Evolutionary conservation across 306 rosid genomes (phyloP), one percentile per base, ranked within the genome.

Genomic region (Potentilla sterilis): DNA sequence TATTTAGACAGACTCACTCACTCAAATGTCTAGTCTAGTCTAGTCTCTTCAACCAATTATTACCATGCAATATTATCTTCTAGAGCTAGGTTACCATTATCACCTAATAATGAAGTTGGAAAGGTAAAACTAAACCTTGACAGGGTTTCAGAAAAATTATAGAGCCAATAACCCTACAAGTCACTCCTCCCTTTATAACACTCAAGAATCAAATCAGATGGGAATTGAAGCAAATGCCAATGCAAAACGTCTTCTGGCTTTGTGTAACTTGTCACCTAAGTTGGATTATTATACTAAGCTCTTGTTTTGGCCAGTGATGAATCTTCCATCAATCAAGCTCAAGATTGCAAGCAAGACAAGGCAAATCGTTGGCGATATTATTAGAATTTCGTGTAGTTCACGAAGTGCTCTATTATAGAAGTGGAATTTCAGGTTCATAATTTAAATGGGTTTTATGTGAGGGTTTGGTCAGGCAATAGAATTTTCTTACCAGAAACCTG

Each of bases 261-360:
- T 19, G 28, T 38, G 70, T 19, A 40, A 65, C 32, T 16, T 52
- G 41, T 3, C 4, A 38, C 12, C 13, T 1, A 54, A 54, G 43
- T 15, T 3, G 7, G 58, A 54, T 38, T n/a, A n/a, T 0, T 37
- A 38, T n/a, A 19, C 4, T 71, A 51, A 71, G 19, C 12, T 35
- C 11, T 8, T 38, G 28, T 37, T 64, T 64, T 64, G 69, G 24
- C 67, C 22, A 32, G 11, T 34, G 32, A 34, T 13, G 67, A 12
- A 11, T 57, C 63, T 57, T 59, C 66, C 18, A 59, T 16, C 12
- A 14, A 63, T 63, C 8, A 15, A 35, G 42, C 11, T 62, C 34
- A 51, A 54, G 37, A 72, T 38, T 54, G 75, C 51, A 72, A 21
- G 75, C 51, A 72, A 21, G 66, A 37, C 13, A 72, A 72, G 66